Percentiles rank a stretch among this genome's conserved stretches.
Evolutionary conservation across 78 protist genomes (phyloP).

Genomic region (Dictyostelium capitatum): DNA sequence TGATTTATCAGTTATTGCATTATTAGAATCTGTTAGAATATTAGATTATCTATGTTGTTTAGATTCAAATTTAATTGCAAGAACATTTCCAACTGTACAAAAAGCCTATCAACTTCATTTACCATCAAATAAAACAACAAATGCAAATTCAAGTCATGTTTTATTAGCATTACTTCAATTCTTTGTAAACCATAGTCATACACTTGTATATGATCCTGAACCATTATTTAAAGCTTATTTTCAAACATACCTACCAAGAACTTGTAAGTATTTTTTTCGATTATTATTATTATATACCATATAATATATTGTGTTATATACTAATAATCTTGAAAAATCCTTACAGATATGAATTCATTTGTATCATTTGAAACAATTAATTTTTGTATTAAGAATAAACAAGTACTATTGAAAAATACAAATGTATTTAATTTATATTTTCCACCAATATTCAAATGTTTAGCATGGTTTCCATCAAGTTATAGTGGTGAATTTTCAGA

Average conservation of each 20-base stretch:
- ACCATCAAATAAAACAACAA: conserved; percentile 52
- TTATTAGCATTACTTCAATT: conserved; percentile 66
- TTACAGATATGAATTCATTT: conserved; percentile 62
- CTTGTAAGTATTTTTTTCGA: conserved; percentile 29
- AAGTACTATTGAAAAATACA: conserved; percentile 29
- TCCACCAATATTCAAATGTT: conserved; percentile 73
- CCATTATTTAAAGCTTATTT: conserved; percentile 76
- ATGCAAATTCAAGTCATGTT: conserved; percentile 62
- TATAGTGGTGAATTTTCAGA: conserved; percentile 46
- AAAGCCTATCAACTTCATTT: conserved; percentile 80
- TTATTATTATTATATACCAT: not conserved
- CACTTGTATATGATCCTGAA: conserved; percentile 78
- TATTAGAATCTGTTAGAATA: conserved; percentile 55
- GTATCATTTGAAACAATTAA: conserved; percentile 66
- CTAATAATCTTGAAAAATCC: no score
- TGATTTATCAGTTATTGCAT: conserved; percentile 53
- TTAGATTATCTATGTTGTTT: conserved; percentile 61
- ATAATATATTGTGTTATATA: not conserved
- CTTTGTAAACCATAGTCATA: conserved; percentile 75
- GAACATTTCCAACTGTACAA: conserved; percentile 74
- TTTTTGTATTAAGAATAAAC: conserved; percentile 56
- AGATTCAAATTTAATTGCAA: conserved; percentile 58
- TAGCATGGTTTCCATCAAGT: conserved; percentile 82
- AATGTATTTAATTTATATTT: conserved; percentile 66
- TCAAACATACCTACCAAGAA: conserved; percentile 69